Evolutionary conservation across 2,329 filamentous ascomycete genomes (phyloP).

Genomic region (Ophiostoma triangulosporum): DNA sequence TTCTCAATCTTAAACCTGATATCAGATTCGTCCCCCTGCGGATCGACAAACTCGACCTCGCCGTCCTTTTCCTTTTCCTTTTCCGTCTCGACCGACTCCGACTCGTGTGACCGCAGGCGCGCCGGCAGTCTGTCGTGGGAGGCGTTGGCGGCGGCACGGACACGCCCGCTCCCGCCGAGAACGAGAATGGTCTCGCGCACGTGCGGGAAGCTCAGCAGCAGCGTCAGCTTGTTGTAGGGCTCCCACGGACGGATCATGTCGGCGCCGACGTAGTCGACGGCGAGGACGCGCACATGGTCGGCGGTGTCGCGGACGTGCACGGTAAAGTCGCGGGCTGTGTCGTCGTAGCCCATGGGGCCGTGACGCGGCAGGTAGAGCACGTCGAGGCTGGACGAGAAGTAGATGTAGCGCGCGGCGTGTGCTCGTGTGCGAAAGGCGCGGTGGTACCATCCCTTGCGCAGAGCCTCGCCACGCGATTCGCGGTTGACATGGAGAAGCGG

Average conservation of each 20-base stretch:
- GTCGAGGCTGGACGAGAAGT: conserved; percentile 26
- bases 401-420: conserved; percentile 19
- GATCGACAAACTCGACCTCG: conserved; percentile 21
- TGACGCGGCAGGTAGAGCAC: conserved; percentile 27
- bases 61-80: conserved; percentile 11
- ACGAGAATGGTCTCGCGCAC: conserved; percentile 26
- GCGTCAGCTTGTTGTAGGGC: conserved; percentile 34
- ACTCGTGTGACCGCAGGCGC: conserved; percentile 9
- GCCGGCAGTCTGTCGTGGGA: conserved; percentile 4
- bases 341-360: conserved; percentile 27
- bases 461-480: conserved; percentile 29
- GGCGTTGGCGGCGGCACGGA: not conserved
- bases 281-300: conserved; percentile 24
- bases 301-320: conserved; percentile 23
- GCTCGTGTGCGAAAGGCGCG: conserved; percentile 22
- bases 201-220: conserved; percentile 29
- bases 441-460: conserved; percentile 23
- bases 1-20: conserved; percentile 15
- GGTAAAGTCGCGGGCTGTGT: conserved; percentile 27
- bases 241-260: conserved; percentile 35
- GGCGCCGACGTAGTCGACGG: conserved; percentile 32
- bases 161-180: conserved; percentile 10
- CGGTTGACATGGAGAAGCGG: conserved; percentile 27
- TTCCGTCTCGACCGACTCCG: conserved; percentile 10
- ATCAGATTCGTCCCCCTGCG: conserved; percentile 14